Conservation (phyloP, 163 green algal genomes). For the Scenedesmus sp. region DNA sequence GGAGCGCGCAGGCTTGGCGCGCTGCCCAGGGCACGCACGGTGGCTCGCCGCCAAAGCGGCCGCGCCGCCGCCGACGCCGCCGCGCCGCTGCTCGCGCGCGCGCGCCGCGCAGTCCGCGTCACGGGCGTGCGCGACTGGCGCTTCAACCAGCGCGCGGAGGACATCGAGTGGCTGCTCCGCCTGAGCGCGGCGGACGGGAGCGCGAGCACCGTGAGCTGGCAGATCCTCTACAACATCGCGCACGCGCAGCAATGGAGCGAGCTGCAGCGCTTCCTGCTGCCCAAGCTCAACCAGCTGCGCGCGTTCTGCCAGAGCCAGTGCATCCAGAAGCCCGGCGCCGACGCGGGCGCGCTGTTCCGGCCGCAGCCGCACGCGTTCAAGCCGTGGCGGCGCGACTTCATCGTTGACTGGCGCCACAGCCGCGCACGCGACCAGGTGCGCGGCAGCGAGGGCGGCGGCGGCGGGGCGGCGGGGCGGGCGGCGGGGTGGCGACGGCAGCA, state of each 20-base stretch:
- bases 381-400: conserved; percentile 41
- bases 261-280: conserved; percentile 44
- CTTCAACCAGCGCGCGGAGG: conserved; percentile 40
- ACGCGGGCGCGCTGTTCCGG: conserved; percentile 29
- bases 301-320: conserved; percentile 26
- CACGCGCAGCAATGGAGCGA: conserved; percentile 45
- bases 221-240: conserved; percentile 43
- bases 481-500: not conserved
- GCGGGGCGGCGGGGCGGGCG: too few species aligned
- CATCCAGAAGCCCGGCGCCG: conserved; percentile 38
- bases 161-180: conserved; percentile 45
- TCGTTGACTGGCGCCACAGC: conserved; percentile 39
- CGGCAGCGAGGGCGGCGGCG: not conserved
- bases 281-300: conserved; percentile 28
- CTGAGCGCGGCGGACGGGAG: conserved; percentile 31
- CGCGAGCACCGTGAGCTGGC: conserved; percentile 37
- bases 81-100: too few species aligned
- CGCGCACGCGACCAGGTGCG: conserved; percentile 33
- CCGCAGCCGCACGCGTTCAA: conserved; percentile 39
- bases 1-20: not conserved
- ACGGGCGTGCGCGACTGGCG: conserved; percentile 42
- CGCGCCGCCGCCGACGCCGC: not conserved
- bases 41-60: too few species aligned
- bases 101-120: conserved; percentile 23
- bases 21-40: not conserved